Conservation (phyloP, 2,329 filamentous ascomycete genomes). For the Hypocreales sp. region DNA sequence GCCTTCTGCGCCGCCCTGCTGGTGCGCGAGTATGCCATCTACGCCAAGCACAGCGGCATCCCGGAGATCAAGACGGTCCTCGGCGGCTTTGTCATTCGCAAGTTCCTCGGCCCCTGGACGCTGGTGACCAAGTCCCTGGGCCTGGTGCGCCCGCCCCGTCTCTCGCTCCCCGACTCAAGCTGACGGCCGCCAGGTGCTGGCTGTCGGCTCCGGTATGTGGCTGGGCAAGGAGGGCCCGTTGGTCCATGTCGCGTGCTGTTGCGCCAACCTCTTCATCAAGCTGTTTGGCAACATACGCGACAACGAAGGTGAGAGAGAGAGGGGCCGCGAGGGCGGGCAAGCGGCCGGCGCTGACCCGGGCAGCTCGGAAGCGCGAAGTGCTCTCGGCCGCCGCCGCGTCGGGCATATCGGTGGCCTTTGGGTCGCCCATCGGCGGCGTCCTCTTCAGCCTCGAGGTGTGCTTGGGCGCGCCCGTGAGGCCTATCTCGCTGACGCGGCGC, state of each 20-base stretch:
- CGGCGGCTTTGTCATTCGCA: conserved; percentile 81
- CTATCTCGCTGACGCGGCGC: conserved; percentile 1
- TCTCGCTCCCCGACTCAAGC: background rate
- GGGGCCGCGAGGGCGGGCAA: no score
- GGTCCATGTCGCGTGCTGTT: conserved; percentile 94
- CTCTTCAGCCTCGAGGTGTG: conserved; percentile 81
- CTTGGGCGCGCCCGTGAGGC: background rate
- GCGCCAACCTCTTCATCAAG: conserved; percentile 87
- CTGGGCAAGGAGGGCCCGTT: conserved; percentile 90
- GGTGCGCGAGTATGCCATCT: conserved; percentile 69
- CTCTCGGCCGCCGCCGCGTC: conserved; percentile 84
- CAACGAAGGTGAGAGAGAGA: conserved; percentile 69
- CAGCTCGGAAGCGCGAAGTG: conserved; percentile 83
- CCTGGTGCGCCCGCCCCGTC: conserved; percentile 37
- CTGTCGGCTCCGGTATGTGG: conserved; percentile 91
- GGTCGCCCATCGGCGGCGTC: conserved; percentile 85
- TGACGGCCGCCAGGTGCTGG: conserved; percentile 47
- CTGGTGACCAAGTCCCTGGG: conserved; percentile 80
- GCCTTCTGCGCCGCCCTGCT: conserved; percentile 63
- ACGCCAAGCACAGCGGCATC: conserved; percentile 90
- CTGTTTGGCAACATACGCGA: conserved; percentile 62
- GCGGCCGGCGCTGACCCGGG: conserved; percentile 2
- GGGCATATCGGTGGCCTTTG: conserved; percentile 88
- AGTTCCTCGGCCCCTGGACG: conserved; percentile 80
- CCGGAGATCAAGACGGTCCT: conserved; percentile 95